Base-by-base conservation (phyloP, 352 stramenopile genomes). In the Thalassiosira exigua region DNA sequence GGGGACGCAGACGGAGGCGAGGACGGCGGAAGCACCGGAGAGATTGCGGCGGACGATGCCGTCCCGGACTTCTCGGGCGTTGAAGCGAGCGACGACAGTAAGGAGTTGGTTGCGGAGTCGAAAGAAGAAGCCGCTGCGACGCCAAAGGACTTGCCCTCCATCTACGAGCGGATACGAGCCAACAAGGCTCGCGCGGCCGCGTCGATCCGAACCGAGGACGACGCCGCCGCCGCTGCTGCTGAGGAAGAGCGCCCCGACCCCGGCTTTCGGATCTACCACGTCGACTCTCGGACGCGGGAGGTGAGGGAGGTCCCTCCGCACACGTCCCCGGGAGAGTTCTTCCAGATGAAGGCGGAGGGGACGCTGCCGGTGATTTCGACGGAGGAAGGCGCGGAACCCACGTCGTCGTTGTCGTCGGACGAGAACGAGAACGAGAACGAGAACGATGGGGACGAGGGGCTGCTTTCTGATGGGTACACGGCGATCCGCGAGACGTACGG, bases 241-340 rank as follows among this genome's bases (percentile, higher is more conserved):
- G 36, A 44, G 14, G 77, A 83, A 21, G 65, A 81, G 72, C 51
- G 75, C 41, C 82, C 86, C 19, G 84, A 93, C 62, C 81, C 81
- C n/a, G 74, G 75, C 32, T 93, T 92, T 71, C 74, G 85, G 36
- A 91, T 93, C 19, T 90, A 83, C 50, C 73, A 91, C 44, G 62
- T 89, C n/a, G 82, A 89, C 65, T 54, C 65, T 22, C 60, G 83
- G 42, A 91, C 81, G 11, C 61, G 85, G 39, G 75, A 89, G 61
- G 0, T 61, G 14, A 70, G 56, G 17, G 79, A 86, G 59, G 78
- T 93, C 11, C 88, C 88, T 22, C 88, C 86, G 9, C 92, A 90
- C 60, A 90, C 79, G n/a, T 75, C 61, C 60, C 85, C 84, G 11
- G 79, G 42, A 12, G 79, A 91, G 27, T 87, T 92, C 39, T 79